phyloP scores from a whole-genome alignment of 192 early-diverging fungal species.

The Backusella tuberculispora region DNA sequence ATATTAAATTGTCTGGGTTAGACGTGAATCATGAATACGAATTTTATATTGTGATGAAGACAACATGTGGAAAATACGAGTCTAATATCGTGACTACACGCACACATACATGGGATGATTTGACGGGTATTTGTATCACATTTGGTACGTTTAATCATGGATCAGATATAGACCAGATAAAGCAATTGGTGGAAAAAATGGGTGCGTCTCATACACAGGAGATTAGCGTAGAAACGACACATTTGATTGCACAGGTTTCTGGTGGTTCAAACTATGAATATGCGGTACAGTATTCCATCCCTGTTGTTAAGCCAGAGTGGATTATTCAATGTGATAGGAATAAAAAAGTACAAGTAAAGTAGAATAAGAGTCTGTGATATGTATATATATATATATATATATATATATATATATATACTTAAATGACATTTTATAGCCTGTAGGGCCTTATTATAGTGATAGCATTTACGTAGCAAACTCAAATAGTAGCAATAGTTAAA shows the following conservation, averaged over 20 bases:
- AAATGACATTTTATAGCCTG: conserved; percentile 35
- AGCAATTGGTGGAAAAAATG: conserved; percentile 76
- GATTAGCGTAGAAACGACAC: conserved; percentile 87
- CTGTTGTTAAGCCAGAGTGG: conserved; percentile 95
- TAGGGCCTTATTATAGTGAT: conserved; percentile 57
- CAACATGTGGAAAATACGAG: conserved; percentile 82
- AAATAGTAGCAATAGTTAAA: neutral
- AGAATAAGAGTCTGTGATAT: neutral
- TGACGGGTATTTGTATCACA: conserved; percentile 92
- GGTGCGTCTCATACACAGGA: conserved; percentile 89
- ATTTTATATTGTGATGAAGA: conserved; percentile 87
- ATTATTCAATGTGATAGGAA: conserved; percentile 88
- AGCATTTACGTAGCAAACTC: conserved; percentile 19
- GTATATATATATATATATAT: too few relatives aligned
- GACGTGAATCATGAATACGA: conserved; percentile 91
- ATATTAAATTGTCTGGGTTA: conserved; percentile 85
- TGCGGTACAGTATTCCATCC: conserved; percentile 89
- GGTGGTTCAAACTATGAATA: conserved; percentile 86
- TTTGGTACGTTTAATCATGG: conserved; percentile 89
- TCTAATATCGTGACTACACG: conserved; percentile 75
- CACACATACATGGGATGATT: conserved; percentile 94
- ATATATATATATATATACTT: too few relatives aligned
- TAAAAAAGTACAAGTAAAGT: conserved; percentile 78
- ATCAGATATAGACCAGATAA: conserved; percentile 71
- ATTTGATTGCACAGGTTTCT: conserved; percentile 84